Base-by-base conservation (phyloP, 2,329 filamentous ascomycete species). In the Helotiales sp. region DNA sequence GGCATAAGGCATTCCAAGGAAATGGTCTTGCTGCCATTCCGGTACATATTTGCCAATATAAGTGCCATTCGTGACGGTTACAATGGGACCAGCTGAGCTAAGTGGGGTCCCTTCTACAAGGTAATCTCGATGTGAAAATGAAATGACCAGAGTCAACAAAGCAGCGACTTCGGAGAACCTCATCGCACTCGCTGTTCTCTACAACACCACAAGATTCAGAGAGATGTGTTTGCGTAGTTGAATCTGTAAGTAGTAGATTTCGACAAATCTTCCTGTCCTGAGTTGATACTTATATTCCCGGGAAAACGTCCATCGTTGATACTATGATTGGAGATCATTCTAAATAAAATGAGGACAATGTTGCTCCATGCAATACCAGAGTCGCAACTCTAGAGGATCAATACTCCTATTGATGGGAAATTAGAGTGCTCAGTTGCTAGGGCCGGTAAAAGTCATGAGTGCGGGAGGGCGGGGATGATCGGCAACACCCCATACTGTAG, bases 1-100 rank as follows among this genome's bases (percentile, higher is more conserved):
- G 0, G 78, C 77, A 59, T 80, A 81, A 0, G 77, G 78, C 13
- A 82, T 74, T 1, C 78, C 77, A 1, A 77, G 68, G 62, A 81
- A 82, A 10, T 70, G 67, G 17, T 77, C 74, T 55, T 69, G 67
- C 7, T 67, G 48, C 65, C 64, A 68, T 58, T 64, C 63, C 9
- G 64, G 47, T 2, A 66, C 57, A 24, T 63, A 55, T 36, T 62
- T 65, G 2, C 65, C 66, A 33, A 63, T 22, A 22, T 67, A 68
- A 5, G 66, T 64, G 2, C 66, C 66, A 38, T 68, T 68, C 7
- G 49, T 57, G 6, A 64, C 48, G n/a, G 60, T 66, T 5, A 57
- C 66, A 8, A 55, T 48, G 1, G 65, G 66, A 24, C 55, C 25
- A 7, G 58, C 27, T n/a, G 60, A 47, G 33, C 58, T 55, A 13